Evolutionary conservation across 768 basidiomycete species (phyloP), one percentile per base, ranked within the genome.

Genomic region (Gymnopilus junonius): DNA sequence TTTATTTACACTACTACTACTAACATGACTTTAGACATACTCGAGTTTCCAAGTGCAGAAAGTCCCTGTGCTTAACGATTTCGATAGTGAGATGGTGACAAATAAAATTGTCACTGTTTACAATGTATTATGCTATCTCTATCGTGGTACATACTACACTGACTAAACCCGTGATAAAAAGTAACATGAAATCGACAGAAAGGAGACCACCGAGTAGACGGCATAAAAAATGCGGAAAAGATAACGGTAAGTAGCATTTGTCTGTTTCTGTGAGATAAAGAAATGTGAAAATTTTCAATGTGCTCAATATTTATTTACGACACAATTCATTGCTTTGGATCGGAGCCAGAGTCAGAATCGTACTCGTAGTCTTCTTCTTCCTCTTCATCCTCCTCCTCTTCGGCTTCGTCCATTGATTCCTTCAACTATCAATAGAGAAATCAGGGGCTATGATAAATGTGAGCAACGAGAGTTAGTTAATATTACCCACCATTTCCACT

Each of bases 391-490:
- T 86, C 70, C 43, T 80, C 82, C 3, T 83, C 84, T 51, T 87
- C 89, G 6, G 80, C 86, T 70, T 88, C 87, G 53, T 91, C 90
- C 92, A 93, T 94, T 7, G 91, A 85, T 71, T 94, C 91, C 72
- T 90, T 94, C 61, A 94, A 77, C 92, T 92, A 55, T 2, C 51
- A 17, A n/a, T 31, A 46, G 37, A n/a, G n/a, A 34, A 48, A 43
- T 53, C 27, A 39, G 53, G 39, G 21, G 34, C n/a, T n/a, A 20
- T n/a, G 20, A 3, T n/a, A 20, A 42, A n/a, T 11, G 2, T 11
- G n/a, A n/a, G 17, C 17, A 5, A 42, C 20, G 34, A 46, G 37
- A 42, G 21, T 25, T 43, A 43, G 5, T 34, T 51, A 56, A 42
- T 37, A 29, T 29, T 39, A 55, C 85, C 40, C 67, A 93, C 93